Evolutionary conservation across 805 yeast genomes (phyloP).

Genomic region (Candida easanensis): DNA sequence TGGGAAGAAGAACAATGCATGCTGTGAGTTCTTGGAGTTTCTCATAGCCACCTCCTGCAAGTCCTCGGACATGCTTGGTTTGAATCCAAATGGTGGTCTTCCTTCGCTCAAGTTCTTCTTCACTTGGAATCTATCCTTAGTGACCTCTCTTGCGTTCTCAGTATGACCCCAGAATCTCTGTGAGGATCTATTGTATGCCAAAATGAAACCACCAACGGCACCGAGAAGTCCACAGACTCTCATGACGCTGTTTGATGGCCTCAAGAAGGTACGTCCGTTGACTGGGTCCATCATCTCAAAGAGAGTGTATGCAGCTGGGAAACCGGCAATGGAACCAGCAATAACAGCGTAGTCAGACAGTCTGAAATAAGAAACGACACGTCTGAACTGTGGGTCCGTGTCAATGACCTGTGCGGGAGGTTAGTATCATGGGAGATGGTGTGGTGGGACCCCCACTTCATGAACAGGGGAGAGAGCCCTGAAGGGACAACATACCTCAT

Average conservation of each 20-base stretch:
- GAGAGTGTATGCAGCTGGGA: slow-evolving; percentile 44
- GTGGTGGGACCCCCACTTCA: neutral
- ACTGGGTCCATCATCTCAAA: slow-evolving; percentile 48
- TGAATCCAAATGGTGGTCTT: slow-evolving; percentile 60
- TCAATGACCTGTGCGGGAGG: slow-evolving; percentile 50
- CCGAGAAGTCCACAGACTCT: slow-evolving; percentile 66
- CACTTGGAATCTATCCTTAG: slow-evolving; percentile 69
- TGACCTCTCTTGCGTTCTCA: slow-evolving; percentile 71
- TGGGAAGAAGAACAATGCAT: slow-evolving; percentile 60
- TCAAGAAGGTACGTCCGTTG: slow-evolving; percentile 42
- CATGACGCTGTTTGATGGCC: slow-evolving; percentile 52
- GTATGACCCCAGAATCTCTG: slow-evolving; percentile 75
- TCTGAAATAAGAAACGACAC: slow-evolving; percentile 74
- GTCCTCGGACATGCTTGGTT: slow-evolving; percentile 60
- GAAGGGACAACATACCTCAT: slow-evolving; percentile 10
- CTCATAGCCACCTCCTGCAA: slow-evolving; percentile 72
- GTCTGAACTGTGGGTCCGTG: slow-evolving; percentile 70
- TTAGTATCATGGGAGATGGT: neutral
- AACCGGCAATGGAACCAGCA: slow-evolving; percentile 45
- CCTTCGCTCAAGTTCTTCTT: slow-evolving; percentile 64
- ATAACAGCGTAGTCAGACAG: slow-evolving; percentile 56
- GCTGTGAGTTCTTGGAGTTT: slow-evolving; percentile 70
- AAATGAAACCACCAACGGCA: slow-evolving; percentile 66
- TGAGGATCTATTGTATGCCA: slow-evolving; percentile 65
- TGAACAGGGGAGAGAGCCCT: neutral